Evolutionary conservation across 1,139 yeast species (phyloP).

Genomic region (Candida tunisiensis): DNA sequence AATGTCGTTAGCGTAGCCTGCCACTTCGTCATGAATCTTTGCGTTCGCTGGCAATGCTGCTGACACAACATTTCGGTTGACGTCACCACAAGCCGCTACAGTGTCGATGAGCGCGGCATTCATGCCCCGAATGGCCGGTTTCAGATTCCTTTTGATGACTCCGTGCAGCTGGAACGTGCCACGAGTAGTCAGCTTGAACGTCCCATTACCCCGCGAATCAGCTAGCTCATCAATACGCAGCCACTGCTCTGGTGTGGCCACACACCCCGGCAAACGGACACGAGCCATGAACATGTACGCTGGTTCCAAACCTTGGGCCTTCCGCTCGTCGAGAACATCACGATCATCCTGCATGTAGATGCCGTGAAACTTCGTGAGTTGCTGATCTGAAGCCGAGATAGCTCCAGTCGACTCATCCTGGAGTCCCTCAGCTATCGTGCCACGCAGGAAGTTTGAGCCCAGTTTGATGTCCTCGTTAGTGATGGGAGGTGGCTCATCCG

Average conservation of each 20-base stretch:
- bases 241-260: conserved; percentile 80
- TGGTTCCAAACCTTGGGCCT: conserved; percentile 85
- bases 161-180: conserved; percentile 97
- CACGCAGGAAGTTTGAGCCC: conserved; percentile 75
- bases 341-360: conserved; percentile 98
- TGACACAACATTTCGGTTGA: conserved; percentile 87
- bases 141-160: conserved; percentile 75
- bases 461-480: conserved; percentile 94
- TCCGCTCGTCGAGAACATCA: conserved; percentile 85
- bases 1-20: conserved; percentile 42
- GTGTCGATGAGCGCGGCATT: conserved; percentile 84
- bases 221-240: conserved; percentile 70
- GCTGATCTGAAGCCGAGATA: conserved; percentile 84
- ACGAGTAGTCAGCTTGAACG: conserved; percentile 88
- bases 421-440: conserved; percentile 83
- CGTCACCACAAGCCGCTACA: conserved; percentile 97
- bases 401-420: conserved; percentile 79
- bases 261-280: conserved; percentile 90
- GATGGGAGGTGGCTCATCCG: conserved; percentile 90
- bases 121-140: conserved; percentile 87
- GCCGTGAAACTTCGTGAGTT: conserved; percentile 93
- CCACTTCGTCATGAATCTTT: conserved; percentile 62
- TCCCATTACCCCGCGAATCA: conserved; percentile 78
- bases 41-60: conserved; percentile 80
- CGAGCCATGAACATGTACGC: conserved; percentile 95